Evolutionary conservation across 805 yeast genomes (phyloP), one percentile per base, ranked within the genome.

Genomic region (Suhomyces tanzawaensis): DNA sequence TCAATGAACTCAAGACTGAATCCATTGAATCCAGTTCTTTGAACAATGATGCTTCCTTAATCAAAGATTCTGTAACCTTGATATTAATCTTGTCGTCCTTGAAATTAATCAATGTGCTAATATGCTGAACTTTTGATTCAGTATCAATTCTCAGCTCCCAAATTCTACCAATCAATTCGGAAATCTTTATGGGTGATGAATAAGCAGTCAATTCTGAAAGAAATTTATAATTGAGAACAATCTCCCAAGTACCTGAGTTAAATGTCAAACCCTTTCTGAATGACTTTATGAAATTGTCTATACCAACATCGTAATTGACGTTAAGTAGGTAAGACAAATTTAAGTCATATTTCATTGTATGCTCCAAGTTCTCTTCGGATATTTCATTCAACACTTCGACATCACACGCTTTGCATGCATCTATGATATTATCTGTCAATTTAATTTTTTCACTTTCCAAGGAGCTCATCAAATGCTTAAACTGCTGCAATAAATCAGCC

Each of bases 191-290:
- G n/a, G 36, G 34, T 1, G 41, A 32, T 5, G 51, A 49, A n/a
- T n/a, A n/a, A 24, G 52, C 53, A 29, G 62, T 48, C 3, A 39
- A 14, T 14, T 49, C 54, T 22, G 41, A 27, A 3, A 57, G 47
- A 36, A 66, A 65, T 11, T 49, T 48, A 18, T 53, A 49, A 34
- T 57, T 65, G 18, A 65, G 47, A 3, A 68, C 30, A 6, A 58
- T 52, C 3, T 41, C 46, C 64, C 71, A 62, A 3, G 73, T 67
- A 4, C 40, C 39, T 5, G 49, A 32, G 15, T 50, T 53, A 48
- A 69, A 69, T 6, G 51, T 51, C 26, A 51, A 54, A 0, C 70
- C 70, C n/a, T 53, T 52, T 8, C 45, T 42, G 42, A 65, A 63
- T 4, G 42, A 41, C 9, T 52, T 52, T 4, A 62, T 29, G 36